Base-by-base conservation (phyloP, 257 asterid species). In the Catharanthus roseus region DNA sequence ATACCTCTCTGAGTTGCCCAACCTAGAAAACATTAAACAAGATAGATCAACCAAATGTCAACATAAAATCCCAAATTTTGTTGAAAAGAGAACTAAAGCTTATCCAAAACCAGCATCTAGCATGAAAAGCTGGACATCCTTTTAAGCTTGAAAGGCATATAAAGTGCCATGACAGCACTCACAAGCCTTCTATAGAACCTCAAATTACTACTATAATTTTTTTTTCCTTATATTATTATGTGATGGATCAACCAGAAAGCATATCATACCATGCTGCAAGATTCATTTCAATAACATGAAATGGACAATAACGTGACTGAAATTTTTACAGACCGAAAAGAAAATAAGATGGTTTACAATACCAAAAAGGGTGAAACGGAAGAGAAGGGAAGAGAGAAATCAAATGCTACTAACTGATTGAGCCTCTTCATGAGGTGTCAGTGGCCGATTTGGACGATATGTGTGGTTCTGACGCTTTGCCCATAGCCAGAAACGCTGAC, bases 391-490 rank as follows among this genome's bases (percentile, higher is more conserved):
- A 26, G 53, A 13, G 45, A 45, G 50, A 33, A 78, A 75, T 50
- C 41, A 28, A 42, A 74, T 44, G 80, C 15, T 51, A 72, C 87
- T 74, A 82, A 91, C 97, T 58, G 95, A 80, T 71, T 91, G 97
- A 67, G 82, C 77, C 83, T 89, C 97, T 77, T 91, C 96, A 38
- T 72, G 89, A 67, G 84, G 82, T 21, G 86, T 86, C 78, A 91
- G 83, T 28, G 95, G 89, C 61, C 96, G 88, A 73, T 91, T 89
- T 38, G 97, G 97, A 28, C 97, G 89, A 75, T 89, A 91, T 2
- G 97, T 91, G 67, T 91, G 96, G 76, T 91, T 91, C 71, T 89
- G 96, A 55, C 96, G 89, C 81, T 91, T 91, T 51, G 97, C 97
- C 97, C 97, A 91, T 63, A 86, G 76, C 96, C 97, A 91, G 80